These are phyloP conservation scores for Rachicladosporium sp. DNA, from an alignment of 2,329 filamentous ascomycete genomes.

Conservation along the genomic window DNA sequence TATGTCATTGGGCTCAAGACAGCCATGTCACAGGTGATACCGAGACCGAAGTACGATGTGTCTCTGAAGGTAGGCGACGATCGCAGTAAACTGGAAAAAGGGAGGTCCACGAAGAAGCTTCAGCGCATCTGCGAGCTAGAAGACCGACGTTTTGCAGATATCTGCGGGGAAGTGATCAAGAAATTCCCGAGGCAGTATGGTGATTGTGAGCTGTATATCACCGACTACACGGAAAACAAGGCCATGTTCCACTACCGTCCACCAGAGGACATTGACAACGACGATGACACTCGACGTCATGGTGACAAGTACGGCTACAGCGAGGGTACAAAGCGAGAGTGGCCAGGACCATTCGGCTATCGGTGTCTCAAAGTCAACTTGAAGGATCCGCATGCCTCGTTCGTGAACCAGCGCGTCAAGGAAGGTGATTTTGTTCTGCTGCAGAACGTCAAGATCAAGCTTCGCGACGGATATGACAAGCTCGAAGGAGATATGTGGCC, in stretches of 20 bases:
- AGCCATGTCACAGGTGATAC: neutral
- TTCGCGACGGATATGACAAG: conserved; percentile 35
- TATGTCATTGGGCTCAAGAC: conserved; percentile 23
- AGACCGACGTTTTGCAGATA: conserved; percentile 48
- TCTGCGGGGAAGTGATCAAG: conserved; percentile 60
- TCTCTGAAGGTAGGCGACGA: neutral
- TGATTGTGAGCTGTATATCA: conserved; percentile 55
- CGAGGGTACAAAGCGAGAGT: conserved; percentile 32
- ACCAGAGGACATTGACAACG: conserved; percentile 19
- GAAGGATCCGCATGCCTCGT: conserved; percentile 54
- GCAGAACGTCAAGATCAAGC: conserved; percentile 60
- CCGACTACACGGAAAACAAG: conserved; percentile 69
- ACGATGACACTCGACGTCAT: conserved; percentile 24
- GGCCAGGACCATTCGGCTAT: conserved; percentile 64
- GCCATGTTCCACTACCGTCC: conserved; percentile 45
- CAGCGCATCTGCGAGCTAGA: conserved; percentile 51
- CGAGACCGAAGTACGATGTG: neutral
- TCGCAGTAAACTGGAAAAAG: conserved; percentile 1
- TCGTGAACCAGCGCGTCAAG: conserved; percentile 43
- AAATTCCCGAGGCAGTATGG: conserved; percentile 31
- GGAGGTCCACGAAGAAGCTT: conserved; percentile 38
- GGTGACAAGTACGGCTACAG: conserved; percentile 47
- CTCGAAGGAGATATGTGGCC: conserved; percentile 62
- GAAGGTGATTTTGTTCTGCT: conserved; percentile 53
- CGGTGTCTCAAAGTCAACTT: conserved; percentile 59